A percentile compares a stretch with the other conserved stretches of the same genome.
phyloP scores from a whole-genome alignment of 2,329 filamentous ascomycete species.

The Pseudogymnoascus sp. region DNA sequence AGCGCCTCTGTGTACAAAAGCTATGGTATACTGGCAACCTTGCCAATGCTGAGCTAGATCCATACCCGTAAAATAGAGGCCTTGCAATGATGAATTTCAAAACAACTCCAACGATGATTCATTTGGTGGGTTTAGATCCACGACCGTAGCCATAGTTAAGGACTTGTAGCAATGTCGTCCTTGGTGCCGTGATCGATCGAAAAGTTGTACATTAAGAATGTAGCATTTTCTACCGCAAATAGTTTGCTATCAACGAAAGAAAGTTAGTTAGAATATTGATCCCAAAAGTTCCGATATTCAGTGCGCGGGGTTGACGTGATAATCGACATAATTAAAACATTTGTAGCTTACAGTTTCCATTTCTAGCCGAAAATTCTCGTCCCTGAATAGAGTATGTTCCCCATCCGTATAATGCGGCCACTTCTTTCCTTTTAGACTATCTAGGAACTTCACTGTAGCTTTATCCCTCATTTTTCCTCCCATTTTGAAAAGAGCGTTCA shows the following conservation, averaged over 20 bases:
- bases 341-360: not conserved
- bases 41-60: not conserved
- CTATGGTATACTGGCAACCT: not conserved
- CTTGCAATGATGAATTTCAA: not conserved
- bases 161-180: too few relatives aligned
- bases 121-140: not conserved
- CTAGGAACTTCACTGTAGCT: not conserved
- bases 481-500: not conserved
- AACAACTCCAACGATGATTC: not conserved
- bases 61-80: not conserved
- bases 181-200: not conserved
- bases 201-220: not conserved
- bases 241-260: not conserved
- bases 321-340: not conserved
- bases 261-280: not conserved
- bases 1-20: not conserved
- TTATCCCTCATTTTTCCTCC: not conserved
- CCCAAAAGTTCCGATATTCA: not conserved
- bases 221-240: not conserved
- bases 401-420: not conserved
- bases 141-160: not conserved
- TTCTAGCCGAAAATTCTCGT: not conserved
- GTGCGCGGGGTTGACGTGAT: too few relatives aligned
- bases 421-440: not conserved
- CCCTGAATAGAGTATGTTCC: not conserved